A percentile compares a stretch with the other conserved stretches of the same genome.
Evolutionary conservation across 2,329 filamentous ascomycete species (phyloP).

Genomic region (Didymellaceae sp.): DNA sequence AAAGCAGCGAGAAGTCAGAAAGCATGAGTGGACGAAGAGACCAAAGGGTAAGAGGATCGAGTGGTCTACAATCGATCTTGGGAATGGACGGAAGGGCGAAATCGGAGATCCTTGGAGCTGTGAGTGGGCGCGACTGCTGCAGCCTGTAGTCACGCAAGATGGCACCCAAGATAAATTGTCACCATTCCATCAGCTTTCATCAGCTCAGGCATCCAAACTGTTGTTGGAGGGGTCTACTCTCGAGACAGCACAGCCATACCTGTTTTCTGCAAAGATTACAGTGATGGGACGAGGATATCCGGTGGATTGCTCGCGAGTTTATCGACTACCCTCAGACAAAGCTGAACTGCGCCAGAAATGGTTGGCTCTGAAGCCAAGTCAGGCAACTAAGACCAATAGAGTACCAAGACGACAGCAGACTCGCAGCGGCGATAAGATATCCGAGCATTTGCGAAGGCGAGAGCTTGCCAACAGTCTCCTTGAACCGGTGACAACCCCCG

Average conservation of each 20-base stretch:
- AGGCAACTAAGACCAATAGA: conserved; percentile 1
- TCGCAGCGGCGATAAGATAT: conserved; percentile 24
- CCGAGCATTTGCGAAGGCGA: conserved; percentile 25
- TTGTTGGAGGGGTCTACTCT: conserved; percentile 12
- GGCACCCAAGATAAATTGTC: conserved; percentile 3
- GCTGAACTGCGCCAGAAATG: conserved; percentile 70
- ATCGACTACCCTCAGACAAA: conserved; percentile 72
- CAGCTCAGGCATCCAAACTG: conserved; percentile 40
- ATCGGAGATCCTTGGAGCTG: conserved; percentile 81
- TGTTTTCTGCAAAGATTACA: conserved; percentile 70
- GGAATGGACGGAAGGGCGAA: conserved; percentile 78
- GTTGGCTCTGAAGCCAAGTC: conserved; percentile 63
- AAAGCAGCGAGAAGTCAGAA: conserved; percentile 65
- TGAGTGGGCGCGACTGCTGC: conserved; percentile 77
- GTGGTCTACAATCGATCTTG: conserved; percentile 77
- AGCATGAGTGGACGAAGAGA: conserved; percentile 72
- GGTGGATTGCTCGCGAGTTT: conserved; percentile 77
- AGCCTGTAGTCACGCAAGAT: conserved; percentile 8
- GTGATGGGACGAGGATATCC: conserved; percentile 75
- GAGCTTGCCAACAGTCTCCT: conserved; percentile 38
- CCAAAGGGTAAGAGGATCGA: conserved; percentile 82
- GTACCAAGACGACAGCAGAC: conserved; percentile 22
- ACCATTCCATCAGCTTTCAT: conserved; percentile 31
- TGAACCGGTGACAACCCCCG: conserved; percentile 31
- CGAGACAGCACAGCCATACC: conserved; percentile 19